Evolutionary conservation across 441 rosid genomes (phyloP).

Genomic region (Eruca vesicaria): DNA sequence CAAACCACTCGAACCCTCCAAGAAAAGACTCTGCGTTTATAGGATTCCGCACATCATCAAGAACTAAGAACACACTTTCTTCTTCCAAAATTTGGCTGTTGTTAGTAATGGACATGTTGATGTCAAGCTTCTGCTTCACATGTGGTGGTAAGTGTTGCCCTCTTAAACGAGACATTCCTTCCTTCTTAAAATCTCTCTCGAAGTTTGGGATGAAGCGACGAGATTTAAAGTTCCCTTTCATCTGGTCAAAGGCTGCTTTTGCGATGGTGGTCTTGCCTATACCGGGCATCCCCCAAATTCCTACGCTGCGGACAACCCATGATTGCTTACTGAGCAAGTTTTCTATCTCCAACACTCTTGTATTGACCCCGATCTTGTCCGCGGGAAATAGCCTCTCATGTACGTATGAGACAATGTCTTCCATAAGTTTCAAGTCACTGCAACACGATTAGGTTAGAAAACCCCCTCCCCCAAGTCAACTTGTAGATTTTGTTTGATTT

Average conservation of each 20-base stretch:
- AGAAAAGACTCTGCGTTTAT: neutral
- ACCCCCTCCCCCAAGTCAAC: neutral
- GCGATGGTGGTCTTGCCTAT: slow-evolving; percentile 20
- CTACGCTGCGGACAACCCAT: slow-evolving; percentile 16
- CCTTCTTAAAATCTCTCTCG: neutral
- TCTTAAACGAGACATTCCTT: neutral
- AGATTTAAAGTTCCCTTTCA: neutral
- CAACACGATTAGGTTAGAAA: neutral
- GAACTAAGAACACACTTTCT: slow-evolving; percentile 4
- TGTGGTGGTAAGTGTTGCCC: neutral
- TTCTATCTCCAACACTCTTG: slow-evolving; percentile 2
- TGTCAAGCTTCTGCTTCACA: neutral
- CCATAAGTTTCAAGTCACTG: slow-evolving; percentile 27
- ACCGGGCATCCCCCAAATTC: slow-evolving; percentile 43
- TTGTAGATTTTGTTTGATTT: neutral
- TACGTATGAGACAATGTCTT: neutral
- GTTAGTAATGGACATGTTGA: neutral
- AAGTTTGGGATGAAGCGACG: slow-evolving; percentile 4
- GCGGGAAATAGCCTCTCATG: neutral
- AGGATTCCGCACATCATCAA: slow-evolving; percentile 3
- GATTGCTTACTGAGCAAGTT: neutral
- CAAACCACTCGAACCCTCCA: slow-evolving; percentile 10
- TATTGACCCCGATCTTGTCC: slow-evolving; percentile 14
- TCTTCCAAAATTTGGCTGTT: neutral
- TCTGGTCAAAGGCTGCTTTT: neutral